Evolutionary conservation across 768 basidiomycete species (phyloP).

Genomic region (Rhodotorula toruloides): DNA sequence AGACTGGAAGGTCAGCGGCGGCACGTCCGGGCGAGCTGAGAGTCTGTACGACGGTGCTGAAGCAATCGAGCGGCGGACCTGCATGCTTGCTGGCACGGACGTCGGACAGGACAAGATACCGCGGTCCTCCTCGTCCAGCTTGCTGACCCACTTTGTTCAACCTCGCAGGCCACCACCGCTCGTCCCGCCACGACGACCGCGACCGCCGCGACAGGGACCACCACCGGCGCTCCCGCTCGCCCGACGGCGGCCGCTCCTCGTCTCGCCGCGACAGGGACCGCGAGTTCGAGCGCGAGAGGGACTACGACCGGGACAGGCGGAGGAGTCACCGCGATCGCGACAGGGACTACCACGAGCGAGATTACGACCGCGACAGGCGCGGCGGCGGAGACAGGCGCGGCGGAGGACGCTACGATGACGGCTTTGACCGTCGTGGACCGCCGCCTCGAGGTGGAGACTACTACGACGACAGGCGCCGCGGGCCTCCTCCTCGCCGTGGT

Average conservation of each 20-base stretch:
- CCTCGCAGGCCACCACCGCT: constrained; percentile 5
- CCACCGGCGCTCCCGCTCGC: constrained; percentile 11
- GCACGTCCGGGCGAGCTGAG: no score
- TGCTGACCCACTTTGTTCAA: neutral
- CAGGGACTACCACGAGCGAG: constrained; percentile 18
- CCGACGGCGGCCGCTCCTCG: neutral
- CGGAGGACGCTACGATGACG: constrained; percentile 33
- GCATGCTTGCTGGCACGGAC: neutral
- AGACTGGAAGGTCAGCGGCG: no score
- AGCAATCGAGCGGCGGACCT: no score
- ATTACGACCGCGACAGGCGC: constrained; percentile 19
- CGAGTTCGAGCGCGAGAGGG: constrained; percentile 28
- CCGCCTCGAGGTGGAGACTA: neutral
- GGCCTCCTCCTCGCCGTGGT: neutral
- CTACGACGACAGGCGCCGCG: constrained; percentile 4
- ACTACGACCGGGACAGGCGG: constrained; percentile 37
- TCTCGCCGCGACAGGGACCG: constrained; percentile 8
- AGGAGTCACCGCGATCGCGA: constrained; percentile 23
- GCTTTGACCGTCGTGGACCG: constrained; percentile 2
- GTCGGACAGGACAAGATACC: neutral
- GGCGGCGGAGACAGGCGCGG: constrained; percentile 44
- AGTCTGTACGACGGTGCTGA: no score
- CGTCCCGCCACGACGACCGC: constrained; percentile 1
- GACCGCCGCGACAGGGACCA: neutral
- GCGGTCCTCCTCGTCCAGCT: neutral